Evolutionary conservation across 2,329 filamentous ascomycete species (phyloP).

Genomic region (Aureobasidium musti): DNA sequence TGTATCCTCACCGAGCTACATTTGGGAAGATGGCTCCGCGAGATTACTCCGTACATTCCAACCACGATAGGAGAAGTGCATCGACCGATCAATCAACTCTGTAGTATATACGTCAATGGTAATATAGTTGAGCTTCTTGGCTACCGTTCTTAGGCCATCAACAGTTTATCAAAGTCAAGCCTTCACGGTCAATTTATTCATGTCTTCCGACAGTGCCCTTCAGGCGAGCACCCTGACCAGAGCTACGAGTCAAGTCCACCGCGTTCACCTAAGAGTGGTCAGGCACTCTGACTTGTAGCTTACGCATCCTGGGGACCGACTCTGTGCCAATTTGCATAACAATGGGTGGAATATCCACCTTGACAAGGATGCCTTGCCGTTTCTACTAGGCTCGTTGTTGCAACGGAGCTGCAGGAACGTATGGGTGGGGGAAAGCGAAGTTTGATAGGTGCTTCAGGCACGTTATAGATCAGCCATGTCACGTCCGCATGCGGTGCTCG

Average conservation of each 20-base stretch:
- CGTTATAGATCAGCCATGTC: slow-evolving; percentile 12
- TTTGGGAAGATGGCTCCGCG: neutral
- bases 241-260: neutral
- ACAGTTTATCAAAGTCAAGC: neutral
- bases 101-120: slow-evolving; percentile 1
- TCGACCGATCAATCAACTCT: slow-evolving; percentile 12
- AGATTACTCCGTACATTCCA: slow-evolving; percentile 6
- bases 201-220: neutral
- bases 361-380: neutral
- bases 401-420: slow-evolving; percentile 18
- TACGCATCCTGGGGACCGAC: neutral
- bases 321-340: neutral
- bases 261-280: neutral
- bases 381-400: neutral
- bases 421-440: slow-evolving; percentile 1
- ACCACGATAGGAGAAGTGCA: neutral
- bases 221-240: neutral
- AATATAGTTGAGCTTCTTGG: neutral
- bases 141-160: neutral
- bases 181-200: neutral
- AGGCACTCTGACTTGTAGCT: neutral
- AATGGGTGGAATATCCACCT: neutral
- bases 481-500: slow-evolving; percentile 10
- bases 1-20: neutral
- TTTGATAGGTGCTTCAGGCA: slow-evolving; percentile 21